Evolutionary conservation across 164 flowering plant genomes (phyloP).

Genomic region (Magnolia sinica): DNA sequence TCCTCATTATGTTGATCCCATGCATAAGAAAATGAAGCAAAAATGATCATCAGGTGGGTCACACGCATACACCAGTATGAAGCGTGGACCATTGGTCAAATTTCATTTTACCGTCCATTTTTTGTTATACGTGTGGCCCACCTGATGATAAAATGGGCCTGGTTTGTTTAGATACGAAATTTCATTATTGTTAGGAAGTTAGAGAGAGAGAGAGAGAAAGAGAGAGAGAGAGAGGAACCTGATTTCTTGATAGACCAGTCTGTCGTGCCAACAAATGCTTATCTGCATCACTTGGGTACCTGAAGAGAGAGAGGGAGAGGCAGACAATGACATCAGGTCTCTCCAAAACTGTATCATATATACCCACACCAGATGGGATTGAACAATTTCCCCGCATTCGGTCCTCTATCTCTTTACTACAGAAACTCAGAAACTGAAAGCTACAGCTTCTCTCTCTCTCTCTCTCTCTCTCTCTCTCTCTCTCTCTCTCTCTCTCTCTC

Average conservation of each 20-base stretch:
- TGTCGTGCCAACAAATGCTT: constrained; percentile 51
- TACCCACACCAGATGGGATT: background rate
- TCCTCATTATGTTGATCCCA: too few species aligned
- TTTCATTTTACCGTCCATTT: too few species aligned
- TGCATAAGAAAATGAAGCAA: too few species aligned
- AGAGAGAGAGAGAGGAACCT: constrained; percentile 25
- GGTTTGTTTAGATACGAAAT: too few species aligned
- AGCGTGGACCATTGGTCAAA: too few species aligned
- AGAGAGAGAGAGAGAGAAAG: background rate
- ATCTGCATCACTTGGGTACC: constrained; percentile 57
- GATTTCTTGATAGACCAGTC: constrained; percentile 50
- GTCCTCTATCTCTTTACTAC: background rate
- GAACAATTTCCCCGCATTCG: background rate
- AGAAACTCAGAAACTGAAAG: background rate
- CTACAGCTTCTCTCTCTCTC: background rate
- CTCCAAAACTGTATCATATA: constrained; percentile 2
- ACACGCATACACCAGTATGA: too few species aligned
- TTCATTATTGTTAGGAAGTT: too few species aligned
- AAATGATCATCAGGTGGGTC: too few species aligned
- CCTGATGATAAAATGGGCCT: too few species aligned
- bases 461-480: constrained; percentile 1
- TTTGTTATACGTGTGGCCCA: too few species aligned
- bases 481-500: constrained; percentile 1
- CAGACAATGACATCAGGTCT: constrained; percentile 25
- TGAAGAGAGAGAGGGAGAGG: constrained; percentile 14